Evolutionary conservation across 176 grass and related monocot genomes (phyloP), one percentile per base, ranked within the genome.

Genomic region (Eleusine indica): DNA sequence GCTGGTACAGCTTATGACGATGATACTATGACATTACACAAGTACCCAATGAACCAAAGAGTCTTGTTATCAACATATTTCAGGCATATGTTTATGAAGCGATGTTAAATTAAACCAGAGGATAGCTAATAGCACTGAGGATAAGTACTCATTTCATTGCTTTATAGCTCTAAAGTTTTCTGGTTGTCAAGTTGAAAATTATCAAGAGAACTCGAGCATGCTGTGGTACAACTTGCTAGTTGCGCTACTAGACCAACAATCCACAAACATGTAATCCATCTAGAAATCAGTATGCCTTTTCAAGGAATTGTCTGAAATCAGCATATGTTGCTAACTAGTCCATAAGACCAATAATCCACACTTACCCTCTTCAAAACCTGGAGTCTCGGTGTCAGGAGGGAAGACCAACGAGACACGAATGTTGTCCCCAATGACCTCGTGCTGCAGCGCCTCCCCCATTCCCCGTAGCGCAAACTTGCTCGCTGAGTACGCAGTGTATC

Each of bases 391-490:
- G 80, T 99, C 93, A 14, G 93, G 91, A 73, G 96, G 96, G 68
- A 96, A 99, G 71, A 99, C 94, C 83, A 99, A 43, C 0, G 96
- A 96, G 35, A 99, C 86, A 39, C 86, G 91, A 80, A 96, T 99
- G 35, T 96, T 92, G 49, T 96, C 87, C 1, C 70, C 47, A 75
- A 94, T 88, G 17, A 99, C 87, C 83, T 99, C 96, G 35, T 99
- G 96, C 75, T 99, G 93, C 80, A 99, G 84, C 3, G 93, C 84
- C 86, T 99, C 96, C 0, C 73, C 93, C 14, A 99, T 78, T 66
- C 96, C 96, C 8, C 93, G 82, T 46, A 99, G 82, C 19, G 93
- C 93, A 68, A 99, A 99, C 81, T 99, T 99, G 86, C 96, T 99
- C 7, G 96, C 96, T 0, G 96, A 90, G 73, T 96, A 99, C 2